Evolutionary conservation across 2,329 filamentous ascomycete species (phyloP).

Genomic region (Xylariaceae sp.): DNA sequence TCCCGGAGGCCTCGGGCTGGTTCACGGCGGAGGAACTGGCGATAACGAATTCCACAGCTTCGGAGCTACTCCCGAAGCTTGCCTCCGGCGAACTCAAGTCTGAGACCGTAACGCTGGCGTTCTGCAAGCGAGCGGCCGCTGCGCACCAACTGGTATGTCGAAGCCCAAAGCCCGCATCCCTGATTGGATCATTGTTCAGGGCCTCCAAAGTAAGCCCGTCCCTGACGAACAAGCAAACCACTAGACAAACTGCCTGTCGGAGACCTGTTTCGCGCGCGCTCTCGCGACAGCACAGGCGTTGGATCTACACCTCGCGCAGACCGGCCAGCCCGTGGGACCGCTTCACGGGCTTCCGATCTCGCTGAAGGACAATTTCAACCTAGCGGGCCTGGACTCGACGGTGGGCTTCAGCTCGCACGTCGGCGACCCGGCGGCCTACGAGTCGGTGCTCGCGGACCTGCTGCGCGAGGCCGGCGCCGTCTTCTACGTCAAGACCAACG

Average conservation of each 20-base stretch:
- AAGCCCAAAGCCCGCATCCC: neutral
- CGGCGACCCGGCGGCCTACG: constrained; percentile 53
- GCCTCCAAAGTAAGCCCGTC: neutral
- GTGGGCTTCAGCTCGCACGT: constrained; percentile 67
- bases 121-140: constrained; percentile 43
- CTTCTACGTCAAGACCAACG: constrained; percentile 60
- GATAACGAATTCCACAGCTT: constrained; percentile 41
- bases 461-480: constrained; percentile 54
- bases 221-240: constrained; percentile 4
- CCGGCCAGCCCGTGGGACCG: constrained; percentile 57
- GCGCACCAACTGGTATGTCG: constrained; percentile 41
- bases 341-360: constrained; percentile 68
- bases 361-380: constrained; percentile 72
- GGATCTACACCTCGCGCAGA: constrained; percentile 53
- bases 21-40: constrained; percentile 51
- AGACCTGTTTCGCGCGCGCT: constrained; percentile 58
- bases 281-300: constrained; percentile 49
- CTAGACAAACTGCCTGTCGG: constrained; percentile 53
- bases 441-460: constrained; percentile 45
- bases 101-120: constrained; percentile 41
- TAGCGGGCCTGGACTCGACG: constrained; percentile 61
- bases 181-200: neutral
- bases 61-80: constrained; percentile 40
- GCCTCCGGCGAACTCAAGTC: constrained; percentile 42
- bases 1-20: constrained; percentile 61